Evolutionary conservation across 1,284 basidiomycete genomes (phyloP), one percentile per base, ranked within the genome.

Genomic region (Ganoderma sp.): DNA sequence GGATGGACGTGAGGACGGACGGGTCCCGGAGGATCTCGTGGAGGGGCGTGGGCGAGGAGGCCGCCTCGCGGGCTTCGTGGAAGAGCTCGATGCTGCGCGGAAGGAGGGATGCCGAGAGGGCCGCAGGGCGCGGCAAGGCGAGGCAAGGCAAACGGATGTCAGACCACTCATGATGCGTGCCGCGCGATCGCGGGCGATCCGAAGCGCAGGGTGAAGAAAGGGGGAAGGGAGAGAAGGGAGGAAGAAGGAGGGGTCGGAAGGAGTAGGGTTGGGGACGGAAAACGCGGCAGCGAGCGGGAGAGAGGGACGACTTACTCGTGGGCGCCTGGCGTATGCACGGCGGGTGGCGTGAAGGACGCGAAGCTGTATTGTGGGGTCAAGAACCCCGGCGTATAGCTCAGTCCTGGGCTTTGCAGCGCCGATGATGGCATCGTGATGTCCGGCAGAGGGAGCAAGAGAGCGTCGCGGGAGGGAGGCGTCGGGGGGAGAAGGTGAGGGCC

Each of bases 21-120:
- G 79, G 78, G 64, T 79, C 78, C 52, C 78, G 78, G 19, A 79
- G 74, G 67, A 79, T 74, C 67, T 76, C 78, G 68, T 74, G 72
- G 54, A 79, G 75, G 5, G 78, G 78, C 19, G 77, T 75, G 8
- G 78, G 78, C 22, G 78, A 75, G n/a, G 72, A 64, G 42, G 75
- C 72, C 34, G 76, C 78, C 72, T 80, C 75, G 57, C 75, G 72
- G 37, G 78, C 74, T 67, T 79, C 76, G 65, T 74, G 66, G 61
- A 76, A 67, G 37, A 76, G 68, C 56, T 74, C 69, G 59, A 68
- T 56, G 61, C 75, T 73, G 67, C 66, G 71, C 60, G 39, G 58
- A 58, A 48, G 14, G 34, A 17, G 17, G 15, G 22, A 14, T 52
- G 48, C 22, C 10, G 48, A 52, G 22, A 52, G 48, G 22, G 48